Conservation (phyloP, 768 basidiomycete genomes). For the Holtermannia corniformis region DNA sequence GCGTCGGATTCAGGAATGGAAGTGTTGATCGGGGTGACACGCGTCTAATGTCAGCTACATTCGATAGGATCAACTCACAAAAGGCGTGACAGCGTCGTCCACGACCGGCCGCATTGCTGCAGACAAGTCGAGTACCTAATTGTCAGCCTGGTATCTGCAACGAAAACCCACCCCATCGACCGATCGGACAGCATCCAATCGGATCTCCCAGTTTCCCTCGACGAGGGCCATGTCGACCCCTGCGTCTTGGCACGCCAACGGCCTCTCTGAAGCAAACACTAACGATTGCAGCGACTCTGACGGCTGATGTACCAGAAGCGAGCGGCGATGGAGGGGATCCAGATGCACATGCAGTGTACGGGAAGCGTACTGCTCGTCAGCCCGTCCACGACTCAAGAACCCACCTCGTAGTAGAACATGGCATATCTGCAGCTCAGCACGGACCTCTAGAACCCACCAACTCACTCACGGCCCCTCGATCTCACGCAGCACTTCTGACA, state of each 20-base stretch:
- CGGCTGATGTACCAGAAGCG: conserved; percentile 21
- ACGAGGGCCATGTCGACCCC: not conserved
- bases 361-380: conserved; percentile 8
- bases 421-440: conserved; percentile 22
- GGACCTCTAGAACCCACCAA: not conserved
- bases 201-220: not conserved
- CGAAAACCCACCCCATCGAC: not conserved
- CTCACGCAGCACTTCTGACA: conserved; percentile 13
- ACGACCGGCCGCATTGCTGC: conserved; percentile 46
- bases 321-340: conserved; percentile 36
- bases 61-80: not conserved
- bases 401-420: conserved; percentile 31
- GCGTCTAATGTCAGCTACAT: conserved; percentile 11
- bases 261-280: not conserved
- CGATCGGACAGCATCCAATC: not conserved
- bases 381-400: not conserved
- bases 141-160: not conserved
- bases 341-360: conserved; percentile 25
- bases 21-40: conserved; percentile 15
- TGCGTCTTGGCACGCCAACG: not conserved
- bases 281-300: not conserved
- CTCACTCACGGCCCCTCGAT: conserved; percentile 38
- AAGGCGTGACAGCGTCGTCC: not conserved
- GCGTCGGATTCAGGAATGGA: conserved; percentile 2
- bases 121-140: not conserved